Evolutionary conservation across 768 basidiomycete species (phyloP).

Genomic region (Russula vinacea): DNA sequence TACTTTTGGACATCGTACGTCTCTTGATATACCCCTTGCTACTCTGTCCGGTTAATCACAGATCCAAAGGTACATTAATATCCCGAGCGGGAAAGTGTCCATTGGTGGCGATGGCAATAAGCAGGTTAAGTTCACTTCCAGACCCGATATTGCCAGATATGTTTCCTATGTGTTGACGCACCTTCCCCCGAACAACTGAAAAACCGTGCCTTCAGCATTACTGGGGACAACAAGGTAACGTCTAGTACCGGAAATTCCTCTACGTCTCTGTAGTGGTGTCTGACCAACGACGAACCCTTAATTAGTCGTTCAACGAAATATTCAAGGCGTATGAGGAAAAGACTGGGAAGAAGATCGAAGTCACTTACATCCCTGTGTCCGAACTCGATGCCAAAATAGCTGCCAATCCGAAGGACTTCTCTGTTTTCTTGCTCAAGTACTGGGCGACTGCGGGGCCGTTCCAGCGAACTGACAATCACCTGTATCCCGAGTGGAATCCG

Average conservation of each 20-base stretch:
- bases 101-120: too few relatives aligned
- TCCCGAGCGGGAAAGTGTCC: too few relatives aligned
- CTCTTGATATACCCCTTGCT: too few relatives aligned
- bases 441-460: conserved; percentile 24
- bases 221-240: not conserved
- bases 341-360: conserved; percentile 29
- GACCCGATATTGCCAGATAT: too few relatives aligned
- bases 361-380: conserved; percentile 24
- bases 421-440: conserved; percentile 10
- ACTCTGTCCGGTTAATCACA: too few relatives aligned
- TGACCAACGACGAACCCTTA: not conserved
- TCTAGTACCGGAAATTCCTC: too few relatives aligned
- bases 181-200: not conserved
- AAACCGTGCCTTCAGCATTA: not conserved
- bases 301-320: conserved; percentile 27
- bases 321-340: conserved; percentile 27
- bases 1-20: too few relatives aligned
- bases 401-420: conserved; percentile 22
- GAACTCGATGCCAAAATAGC: conserved; percentile 23
- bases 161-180: too few relatives aligned
- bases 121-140: too few relatives aligned
- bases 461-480: conserved; percentile 20
- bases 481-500: conserved; percentile 31
- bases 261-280: not conserved
- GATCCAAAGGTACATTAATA: too few relatives aligned